A percentile compares a stretch with the other conserved stretches of the same genome.
These are phyloP conservation scores for Naganishia sp. DNA, from an alignment of 1,284 basidiomycete genomes.

Conservation along the genomic window DNA sequence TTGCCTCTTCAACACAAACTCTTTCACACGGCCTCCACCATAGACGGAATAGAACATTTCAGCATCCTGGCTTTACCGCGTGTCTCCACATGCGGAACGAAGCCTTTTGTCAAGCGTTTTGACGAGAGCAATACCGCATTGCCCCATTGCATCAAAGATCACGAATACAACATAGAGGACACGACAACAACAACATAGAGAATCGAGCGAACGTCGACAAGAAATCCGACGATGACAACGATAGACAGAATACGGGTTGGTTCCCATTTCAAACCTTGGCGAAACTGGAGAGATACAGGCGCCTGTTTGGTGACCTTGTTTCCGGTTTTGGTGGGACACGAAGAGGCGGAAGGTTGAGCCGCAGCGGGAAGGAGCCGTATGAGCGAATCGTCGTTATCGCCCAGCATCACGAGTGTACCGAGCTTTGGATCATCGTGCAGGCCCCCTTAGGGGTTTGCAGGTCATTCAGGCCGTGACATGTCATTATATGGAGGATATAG, in stretches of 20 bases:
- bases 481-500: slow-evolving; percentile 26
- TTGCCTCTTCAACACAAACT: slow-evolving; percentile 10
- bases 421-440: slow-evolving; percentile 5
- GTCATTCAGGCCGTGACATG: slow-evolving; percentile 26
- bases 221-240: slow-evolving; percentile 18
- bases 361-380: background rate
- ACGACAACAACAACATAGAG: slow-evolving; percentile 22
- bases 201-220: slow-evolving; percentile 13
- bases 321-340: background rate
- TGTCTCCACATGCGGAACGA: slow-evolving; percentile 1
- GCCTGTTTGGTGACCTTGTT: slow-evolving; percentile 2
- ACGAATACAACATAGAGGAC: slow-evolving; percentile 21
- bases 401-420: slow-evolving; percentile 26
- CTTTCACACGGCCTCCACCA: slow-evolving; percentile 11
- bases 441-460: too few species aligned
- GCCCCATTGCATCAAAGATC: slow-evolving; percentile 15
- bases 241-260: slow-evolving; percentile 16
- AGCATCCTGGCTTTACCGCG: slow-evolving; percentile 16
- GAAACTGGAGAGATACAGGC: slow-evolving; percentile 7
- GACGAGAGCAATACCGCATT: slow-evolving; percentile 17
- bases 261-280: slow-evolving; percentile 1
- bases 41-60: slow-evolving; percentile 28
- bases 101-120: slow-evolving; percentile 8
- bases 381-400: slow-evolving; percentile 13
- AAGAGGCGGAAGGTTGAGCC: background rate